Evolutionary conservation across 257 asterid species (phyloP).

Genomic region (Mitragyna speciosa): DNA sequence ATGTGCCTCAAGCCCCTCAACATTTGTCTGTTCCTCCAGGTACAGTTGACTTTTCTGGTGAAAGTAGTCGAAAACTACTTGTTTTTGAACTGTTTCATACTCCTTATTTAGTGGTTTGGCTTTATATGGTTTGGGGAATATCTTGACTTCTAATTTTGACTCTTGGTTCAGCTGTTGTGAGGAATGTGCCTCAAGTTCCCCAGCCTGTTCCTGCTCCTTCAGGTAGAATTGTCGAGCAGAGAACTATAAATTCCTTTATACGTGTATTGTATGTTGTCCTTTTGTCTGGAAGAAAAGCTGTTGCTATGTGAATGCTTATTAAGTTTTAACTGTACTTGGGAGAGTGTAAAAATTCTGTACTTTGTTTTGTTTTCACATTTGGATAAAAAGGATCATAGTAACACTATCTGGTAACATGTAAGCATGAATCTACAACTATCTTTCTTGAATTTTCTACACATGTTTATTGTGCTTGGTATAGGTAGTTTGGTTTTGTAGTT

Average conservation of each 20-base stretch:
- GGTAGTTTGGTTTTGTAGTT: not conserved
- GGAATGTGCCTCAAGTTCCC: constrained; percentile 48
- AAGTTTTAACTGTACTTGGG: not conserved
- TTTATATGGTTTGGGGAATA: not conserved
- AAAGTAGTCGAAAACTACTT: not conserved
- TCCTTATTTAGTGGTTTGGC: not conserved
- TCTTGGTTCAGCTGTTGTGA: constrained; percentile 42
- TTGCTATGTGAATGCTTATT: not conserved
- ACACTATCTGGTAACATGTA: not conserved
- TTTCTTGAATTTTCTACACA: not conserved
- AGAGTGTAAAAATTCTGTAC: not conserved
- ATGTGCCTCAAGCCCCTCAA: constrained; percentile 48
- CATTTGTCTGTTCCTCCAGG: constrained; percentile 39
- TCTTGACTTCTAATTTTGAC: constrained; percentile 14
- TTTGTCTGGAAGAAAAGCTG: not conserved
- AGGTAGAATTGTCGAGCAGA: constrained; percentile 39
- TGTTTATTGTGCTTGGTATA: not conserved
- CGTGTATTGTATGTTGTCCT: not conserved
- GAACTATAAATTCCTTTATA: not conserved
- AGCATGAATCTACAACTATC: not conserved
- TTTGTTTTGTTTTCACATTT: not conserved
- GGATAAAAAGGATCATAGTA: not conserved
- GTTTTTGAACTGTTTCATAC: not conserved
- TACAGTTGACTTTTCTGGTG: not conserved
- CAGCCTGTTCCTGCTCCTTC: constrained; percentile 55